Evolutionary conservation across 2,329 filamentous ascomycete species (phyloP).

Genomic region (Botryosphaeria dothidea): DNA sequence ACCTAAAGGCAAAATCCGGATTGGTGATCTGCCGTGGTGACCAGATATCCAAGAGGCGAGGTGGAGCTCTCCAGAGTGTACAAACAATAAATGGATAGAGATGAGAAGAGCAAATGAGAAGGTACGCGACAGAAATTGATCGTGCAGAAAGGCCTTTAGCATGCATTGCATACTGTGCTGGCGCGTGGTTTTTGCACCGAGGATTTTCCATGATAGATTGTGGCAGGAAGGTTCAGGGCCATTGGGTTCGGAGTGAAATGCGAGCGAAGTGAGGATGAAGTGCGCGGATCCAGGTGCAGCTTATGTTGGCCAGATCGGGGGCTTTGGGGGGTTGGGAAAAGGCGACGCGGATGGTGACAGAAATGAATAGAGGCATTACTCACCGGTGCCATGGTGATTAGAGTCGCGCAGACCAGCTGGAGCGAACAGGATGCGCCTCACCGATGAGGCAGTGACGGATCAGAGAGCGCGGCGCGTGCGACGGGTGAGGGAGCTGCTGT

Average conservation of each 20-base stretch:
- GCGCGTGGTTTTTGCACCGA: background rate
- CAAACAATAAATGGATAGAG: too few species aligned
- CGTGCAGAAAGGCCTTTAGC: background rate
- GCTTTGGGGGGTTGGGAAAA: background rate
- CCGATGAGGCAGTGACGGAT: background rate
- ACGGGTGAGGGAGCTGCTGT: background rate
- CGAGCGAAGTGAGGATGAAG: background rate
- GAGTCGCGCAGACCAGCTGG: background rate
- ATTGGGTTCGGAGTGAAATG: too few species aligned
- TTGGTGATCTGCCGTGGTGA: too few species aligned
- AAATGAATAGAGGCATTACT: background rate
- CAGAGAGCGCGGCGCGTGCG: background rate
- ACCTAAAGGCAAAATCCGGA: too few species aligned
- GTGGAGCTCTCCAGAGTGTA: too few species aligned
- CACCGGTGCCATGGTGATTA: conserved; percentile 2
- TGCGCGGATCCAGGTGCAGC: background rate
- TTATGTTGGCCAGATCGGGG: conserved; percentile 4
- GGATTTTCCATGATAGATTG: background rate
- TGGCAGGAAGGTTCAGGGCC: background rate
- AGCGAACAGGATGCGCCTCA: background rate
- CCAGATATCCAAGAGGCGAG: too few species aligned
- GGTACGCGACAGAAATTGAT: background rate
- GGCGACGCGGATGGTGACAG: background rate
- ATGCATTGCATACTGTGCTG: background rate
- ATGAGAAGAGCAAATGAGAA: background rate